phyloP scores from a whole-genome alignment of 345 rosid genomes.

The Nephelium lappaceum region DNA sequence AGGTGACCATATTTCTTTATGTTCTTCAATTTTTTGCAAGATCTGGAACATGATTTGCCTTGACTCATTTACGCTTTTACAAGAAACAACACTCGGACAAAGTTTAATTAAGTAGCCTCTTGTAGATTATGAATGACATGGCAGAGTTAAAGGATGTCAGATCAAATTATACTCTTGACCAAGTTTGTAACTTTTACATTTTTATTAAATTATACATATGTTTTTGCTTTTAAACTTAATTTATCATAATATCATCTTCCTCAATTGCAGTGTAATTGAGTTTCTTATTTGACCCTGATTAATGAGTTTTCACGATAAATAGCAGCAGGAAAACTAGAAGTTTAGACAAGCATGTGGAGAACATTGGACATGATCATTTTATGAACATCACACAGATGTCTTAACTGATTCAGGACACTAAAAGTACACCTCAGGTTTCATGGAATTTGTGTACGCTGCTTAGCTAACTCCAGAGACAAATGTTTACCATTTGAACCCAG shows the following conservation, averaged over 20 bases:
- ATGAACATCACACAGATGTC: not conserved
- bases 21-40: not conserved
- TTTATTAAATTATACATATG: too few species aligned
- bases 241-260: too few species aligned
- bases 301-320: not conserved
- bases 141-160: too few species aligned
- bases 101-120: not conserved
- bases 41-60: not conserved
- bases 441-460: not conserved
- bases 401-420: not conserved
- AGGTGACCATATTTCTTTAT: not conserved
- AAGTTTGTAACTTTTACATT: too few species aligned
- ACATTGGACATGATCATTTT: not conserved
- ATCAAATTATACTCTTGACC: too few species aligned
- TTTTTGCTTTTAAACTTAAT: too few species aligned
- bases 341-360: not conserved
- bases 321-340: not conserved
- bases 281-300: not conserved
- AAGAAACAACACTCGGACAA: not conserved
- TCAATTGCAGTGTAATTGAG: too few species aligned
- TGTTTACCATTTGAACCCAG: not conserved
- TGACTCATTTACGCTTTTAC: not conserved
- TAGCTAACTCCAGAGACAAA: not conserved
- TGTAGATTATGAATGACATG: too few species aligned
- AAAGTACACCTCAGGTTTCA: not conserved